These are phyloP conservation scores for Purpureocillium lavendulum DNA, from an alignment of 2,329 filamentous ascomycete genomes.

Conservation along the genomic window DNA sequence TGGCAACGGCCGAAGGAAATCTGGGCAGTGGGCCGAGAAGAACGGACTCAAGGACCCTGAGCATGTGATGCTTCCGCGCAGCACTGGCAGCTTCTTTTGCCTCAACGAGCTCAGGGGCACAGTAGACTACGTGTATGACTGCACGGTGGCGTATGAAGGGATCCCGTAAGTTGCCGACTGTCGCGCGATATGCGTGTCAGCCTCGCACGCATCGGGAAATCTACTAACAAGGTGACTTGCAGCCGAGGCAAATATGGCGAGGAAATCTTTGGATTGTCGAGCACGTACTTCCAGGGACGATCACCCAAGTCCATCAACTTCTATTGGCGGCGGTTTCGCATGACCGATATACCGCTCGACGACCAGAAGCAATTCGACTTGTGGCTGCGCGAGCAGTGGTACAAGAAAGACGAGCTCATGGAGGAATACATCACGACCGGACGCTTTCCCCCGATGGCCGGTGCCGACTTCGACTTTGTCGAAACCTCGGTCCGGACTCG, in stretches of 20 bases:
- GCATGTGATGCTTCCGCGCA: conserved; percentile 69
- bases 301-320: conserved; percentile 95
- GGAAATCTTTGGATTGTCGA: conserved; percentile 76
- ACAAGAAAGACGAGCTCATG: conserved; percentile 83
- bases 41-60: conserved; percentile 62
- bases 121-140: conserved; percentile 82
- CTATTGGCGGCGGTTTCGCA: conserved; percentile 81
- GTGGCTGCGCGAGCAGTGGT: conserved; percentile 84
- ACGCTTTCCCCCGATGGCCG: conserved; percentile 66
- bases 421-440: conserved; percentile 74
- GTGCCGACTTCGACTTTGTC: conserved; percentile 36
- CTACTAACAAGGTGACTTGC: conserved; percentile 5
- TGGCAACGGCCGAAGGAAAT: conserved; percentile 59
- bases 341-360: conserved; percentile 74
- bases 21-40: conserved; percentile 69
- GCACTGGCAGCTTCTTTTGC: conserved; percentile 74
- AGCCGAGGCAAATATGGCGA: conserved; percentile 81
- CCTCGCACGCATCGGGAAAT: not conserved
- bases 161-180: conserved; percentile 59
- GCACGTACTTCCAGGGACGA: conserved; percentile 81
- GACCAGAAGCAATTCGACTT: conserved; percentile 66
- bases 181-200: not conserved
- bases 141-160: conserved; percentile 92
- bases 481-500: conserved; percentile 51
- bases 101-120: conserved; percentile 65